These are phyloP conservation scores for Hypomyces rosellus DNA, from an alignment of 2,329 filamentous ascomycete species.

Conservation along the genomic window DNA sequence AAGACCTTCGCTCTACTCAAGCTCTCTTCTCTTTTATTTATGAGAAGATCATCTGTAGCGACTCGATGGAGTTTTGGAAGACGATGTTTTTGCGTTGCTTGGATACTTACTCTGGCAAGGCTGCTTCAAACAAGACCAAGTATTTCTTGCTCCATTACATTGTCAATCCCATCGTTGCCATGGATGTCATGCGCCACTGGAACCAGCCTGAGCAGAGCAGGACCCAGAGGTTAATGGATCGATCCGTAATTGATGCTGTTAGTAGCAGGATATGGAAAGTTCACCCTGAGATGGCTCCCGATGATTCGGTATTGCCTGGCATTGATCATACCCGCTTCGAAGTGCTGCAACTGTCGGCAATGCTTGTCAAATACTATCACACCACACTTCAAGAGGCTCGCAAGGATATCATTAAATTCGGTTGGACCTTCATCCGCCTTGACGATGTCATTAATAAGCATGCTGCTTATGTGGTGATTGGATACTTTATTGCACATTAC, in stretches of 20 bases:
- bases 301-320: constrained; percentile 76
- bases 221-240: constrained; percentile 73
- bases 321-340: constrained; percentile 97
- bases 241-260: constrained; percentile 79
- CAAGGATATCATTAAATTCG: constrained; percentile 98
- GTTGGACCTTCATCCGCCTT: constrained; percentile 96
- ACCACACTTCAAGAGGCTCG: constrained; percentile 81
- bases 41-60: constrained; percentile 71
- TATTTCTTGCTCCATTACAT: constrained; percentile 87
- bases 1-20: constrained; percentile 73
- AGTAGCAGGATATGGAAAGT: constrained; percentile 92
- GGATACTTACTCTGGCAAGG: constrained; percentile 75
- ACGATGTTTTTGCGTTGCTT: constrained; percentile 77
- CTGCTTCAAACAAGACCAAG: constrained; percentile 81
- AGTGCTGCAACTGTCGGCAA: constrained; percentile 85
- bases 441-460: constrained; percentile 99
- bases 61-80: constrained; percentile 81
- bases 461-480: constrained; percentile 92
- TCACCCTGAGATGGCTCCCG: constrained; percentile 71
- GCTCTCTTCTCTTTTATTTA: constrained; percentile 79
- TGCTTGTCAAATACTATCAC: constrained; percentile 93
- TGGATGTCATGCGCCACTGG: constrained; percentile 88
- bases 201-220: constrained; percentile 49
- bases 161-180: constrained; percentile 92
- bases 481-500: constrained; percentile 95